Evolutionary conservation across 225 moss, liverwort and hornwort species (phyloP).

Genomic region (Neckera pumila): DNA sequence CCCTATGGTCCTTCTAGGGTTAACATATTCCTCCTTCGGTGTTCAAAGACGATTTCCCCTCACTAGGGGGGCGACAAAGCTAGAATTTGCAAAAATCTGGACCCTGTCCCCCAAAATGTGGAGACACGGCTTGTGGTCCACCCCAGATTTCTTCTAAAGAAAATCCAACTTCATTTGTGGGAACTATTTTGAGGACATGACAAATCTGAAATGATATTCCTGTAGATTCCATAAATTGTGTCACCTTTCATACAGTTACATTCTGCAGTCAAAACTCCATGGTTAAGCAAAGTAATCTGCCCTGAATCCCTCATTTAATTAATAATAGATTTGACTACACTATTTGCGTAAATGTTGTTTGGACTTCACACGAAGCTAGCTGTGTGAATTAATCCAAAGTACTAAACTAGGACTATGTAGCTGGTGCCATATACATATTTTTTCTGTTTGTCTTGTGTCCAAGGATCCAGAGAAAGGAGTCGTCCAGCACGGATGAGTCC

Average conservation of each 20-base stretch:
- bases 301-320: not conserved
- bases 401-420: not conserved
- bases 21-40: not conserved
- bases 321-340: not conserved
- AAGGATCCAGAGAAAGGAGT: not conserved
- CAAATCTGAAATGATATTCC: not conserved
- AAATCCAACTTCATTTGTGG: not conserved
- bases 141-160: not conserved
- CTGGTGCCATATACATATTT: accelerated
- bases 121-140: not conserved
- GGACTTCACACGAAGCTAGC: not conserved
- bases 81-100: not conserved
- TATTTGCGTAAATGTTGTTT: not conserved
- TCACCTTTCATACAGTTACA: not conserved
- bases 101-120: not conserved
- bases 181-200: not conserved
- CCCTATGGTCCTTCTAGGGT: too few relatives aligned
- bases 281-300: not conserved
- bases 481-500: not conserved
- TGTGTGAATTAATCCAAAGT: not conserved
- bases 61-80: accelerated
- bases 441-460: not conserved
- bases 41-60: not conserved
- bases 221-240: not conserved
- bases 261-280: not conserved